Base-by-base conservation (phyloP, 495 filamentous ascomycete genomes). In the Hypoxylon fuscum region DNA sequence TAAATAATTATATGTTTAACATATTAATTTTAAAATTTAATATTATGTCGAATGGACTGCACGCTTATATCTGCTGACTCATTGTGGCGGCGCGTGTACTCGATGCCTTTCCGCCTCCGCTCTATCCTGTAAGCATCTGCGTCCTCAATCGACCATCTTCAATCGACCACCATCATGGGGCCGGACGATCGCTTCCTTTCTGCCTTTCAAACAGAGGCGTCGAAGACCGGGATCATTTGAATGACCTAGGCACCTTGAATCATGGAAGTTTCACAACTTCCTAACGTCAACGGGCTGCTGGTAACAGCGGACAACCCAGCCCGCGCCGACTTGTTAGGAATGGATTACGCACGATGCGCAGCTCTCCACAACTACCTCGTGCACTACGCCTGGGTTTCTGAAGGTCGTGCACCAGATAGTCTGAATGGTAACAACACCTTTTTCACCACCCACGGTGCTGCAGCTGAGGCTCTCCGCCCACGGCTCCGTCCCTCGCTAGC, bases 341-440 rank as follows among this genome's bases (percentile, higher is more conserved):
- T 81, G 38, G 75, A 79, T 48, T 66, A 68, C 53, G 64, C 65
- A 40, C 66, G 77, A 47, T 81, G 78, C 42, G 76, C 77, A 8
- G 71, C 70, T 46, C 55, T 81, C 17, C 77, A 79, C 58, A 81
- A 80, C 49, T 70, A 75, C 29, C 58, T 81, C 17, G 64, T 75
- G 17, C 54, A 68, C 29, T 71, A 75, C 51, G 71, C 57, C 59
- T 79, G 66, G 70, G 53, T 72, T 43, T 56, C 69, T 11, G 66
- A 68, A 45, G 64, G 61, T 20, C 49, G 32, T 35, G 14, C 53
- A 12, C 43, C 31, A 31, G 55, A 55, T 1, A 54, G 64, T 21
- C 49, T 72, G 2, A 50, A 68, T 31, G 55, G 31, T n/a, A n/a
- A n/a, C 11, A 21, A 32, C 15, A 61, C 63, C 6, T 72, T 55